phyloP scores from a whole-genome alignment of 306 rosid genomes.

The Inga laurina region DNA sequence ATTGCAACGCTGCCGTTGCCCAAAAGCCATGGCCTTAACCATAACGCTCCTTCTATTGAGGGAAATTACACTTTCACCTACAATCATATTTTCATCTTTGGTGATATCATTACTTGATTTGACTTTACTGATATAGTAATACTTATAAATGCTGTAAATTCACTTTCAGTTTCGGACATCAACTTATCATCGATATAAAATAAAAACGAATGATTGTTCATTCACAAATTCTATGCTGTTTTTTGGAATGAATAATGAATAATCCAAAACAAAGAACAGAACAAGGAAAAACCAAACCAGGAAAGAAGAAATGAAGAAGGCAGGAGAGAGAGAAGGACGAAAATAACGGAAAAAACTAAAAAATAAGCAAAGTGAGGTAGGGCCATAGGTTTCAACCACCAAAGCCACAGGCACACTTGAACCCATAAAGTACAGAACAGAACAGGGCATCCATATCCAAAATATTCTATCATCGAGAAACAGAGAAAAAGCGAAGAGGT shows the following conservation, averaged over 20 bases:
- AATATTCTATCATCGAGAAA: background rate
- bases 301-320: background rate
- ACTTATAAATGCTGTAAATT: background rate
- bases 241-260: background rate
- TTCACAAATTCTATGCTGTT: background rate
- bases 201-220: background rate
- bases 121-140: background rate
- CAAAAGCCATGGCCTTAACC: background rate
- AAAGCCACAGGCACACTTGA: background rate
- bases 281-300: background rate
- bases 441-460: background rate
- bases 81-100: background rate
- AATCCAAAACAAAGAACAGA: background rate
- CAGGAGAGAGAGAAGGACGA: background rate
- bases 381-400: background rate
- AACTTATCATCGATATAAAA: background rate
- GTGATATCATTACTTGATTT: background rate
- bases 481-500: background rate
- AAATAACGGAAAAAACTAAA: constrained; percentile 6
- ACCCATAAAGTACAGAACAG: background rate
- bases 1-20: background rate
- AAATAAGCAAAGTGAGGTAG: no score
- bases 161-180: background rate
- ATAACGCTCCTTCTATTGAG: background rate
- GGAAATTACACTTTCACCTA: background rate